Evolutionary conservation across 495 filamentous ascomycete genomes (phyloP), one percentile per base, ranked within the genome.

Genomic region (Penicillium diatomitis): DNA sequence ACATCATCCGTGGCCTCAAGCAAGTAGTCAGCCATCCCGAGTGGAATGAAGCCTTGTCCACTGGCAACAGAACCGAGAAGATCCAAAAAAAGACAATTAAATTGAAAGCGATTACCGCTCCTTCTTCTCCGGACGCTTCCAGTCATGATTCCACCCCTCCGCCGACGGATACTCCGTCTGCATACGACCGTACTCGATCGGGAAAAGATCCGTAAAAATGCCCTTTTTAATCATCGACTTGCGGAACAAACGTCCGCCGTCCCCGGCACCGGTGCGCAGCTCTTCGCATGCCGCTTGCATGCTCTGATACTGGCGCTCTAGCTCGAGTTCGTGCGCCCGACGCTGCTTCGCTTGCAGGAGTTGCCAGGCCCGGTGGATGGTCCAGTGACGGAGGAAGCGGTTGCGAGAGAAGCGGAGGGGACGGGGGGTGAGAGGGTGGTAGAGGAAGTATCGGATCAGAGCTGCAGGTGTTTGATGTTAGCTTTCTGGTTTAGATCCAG

Each of bases 351-450:
- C 73, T 56, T 80, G 79, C 69, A 81, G 81, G 38, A 95, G 66
- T 50, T 85, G 73, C 85, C 88, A 96, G 20, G 90, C 92, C 55
- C 92, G 89, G 72, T 97, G 90, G 73, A 99, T 97, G 45, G 92
- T 96, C 92, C 94, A 99, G 74, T 99, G 92, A 28, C 92, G 86
- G 55, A 97, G 84, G 71, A 80, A 78, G 47, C 92, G 85, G 71
- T 85, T 86, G 53, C 90, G 88, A 29, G 81, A 87, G 77, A 95
- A 85, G 52, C 87, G 81, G 53, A 96, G 78, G 3, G 90, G 89
- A 3, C 87, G 82, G 0, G 87, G 87, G 28, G 78, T 83, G 40
- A 74, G 64, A 34, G 80, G 78, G 64, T 86, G 82, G 47, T 66
- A 51, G 50, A 85, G 79, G 67, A 80, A 77, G 68, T 85, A 85